These are phyloP conservation scores for Amauroascus niger DNA, from an alignment of 2,329 filamentous ascomycete species.

Conservation along the genomic window DNA sequence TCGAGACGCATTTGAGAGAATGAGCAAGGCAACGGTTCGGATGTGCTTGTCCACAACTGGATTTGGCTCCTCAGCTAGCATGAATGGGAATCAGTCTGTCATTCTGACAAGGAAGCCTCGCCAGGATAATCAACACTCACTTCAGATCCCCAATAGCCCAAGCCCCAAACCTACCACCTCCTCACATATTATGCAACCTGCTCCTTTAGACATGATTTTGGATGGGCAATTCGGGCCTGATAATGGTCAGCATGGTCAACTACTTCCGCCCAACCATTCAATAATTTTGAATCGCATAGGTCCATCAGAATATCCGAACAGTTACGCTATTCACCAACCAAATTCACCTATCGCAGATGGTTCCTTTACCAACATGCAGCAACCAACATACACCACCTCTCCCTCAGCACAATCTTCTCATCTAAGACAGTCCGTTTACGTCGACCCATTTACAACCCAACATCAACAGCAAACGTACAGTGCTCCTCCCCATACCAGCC, in stretches of 20 bases:
- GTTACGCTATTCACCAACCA: background rate
- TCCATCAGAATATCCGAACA: background rate
- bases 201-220: background rate
- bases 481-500: background rate
- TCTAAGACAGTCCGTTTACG: background rate
- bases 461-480: conserved; percentile 4
- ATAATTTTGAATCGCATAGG: background rate
- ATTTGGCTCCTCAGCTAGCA: conserved; percentile 47
- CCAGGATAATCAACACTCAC: background rate
- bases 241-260: background rate
- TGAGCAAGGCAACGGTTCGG: conserved; percentile 88
- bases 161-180: background rate
- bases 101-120: background rate
- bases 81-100: background rate
- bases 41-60: conserved; percentile 86
- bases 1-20: conserved; percentile 86
- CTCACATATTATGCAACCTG: background rate
- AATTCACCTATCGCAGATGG: background rate
- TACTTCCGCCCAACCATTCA: background rate
- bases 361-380: conserved; percentile 1
- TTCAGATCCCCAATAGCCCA: background rate
- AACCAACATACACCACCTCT: background rate
- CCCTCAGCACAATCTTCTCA: background rate
- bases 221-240: background rate
- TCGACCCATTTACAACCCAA: conserved; percentile 7